Base-by-base conservation (phyloP, 768 basidiomycete species). In the Coprinellus micaceus region DNA sequence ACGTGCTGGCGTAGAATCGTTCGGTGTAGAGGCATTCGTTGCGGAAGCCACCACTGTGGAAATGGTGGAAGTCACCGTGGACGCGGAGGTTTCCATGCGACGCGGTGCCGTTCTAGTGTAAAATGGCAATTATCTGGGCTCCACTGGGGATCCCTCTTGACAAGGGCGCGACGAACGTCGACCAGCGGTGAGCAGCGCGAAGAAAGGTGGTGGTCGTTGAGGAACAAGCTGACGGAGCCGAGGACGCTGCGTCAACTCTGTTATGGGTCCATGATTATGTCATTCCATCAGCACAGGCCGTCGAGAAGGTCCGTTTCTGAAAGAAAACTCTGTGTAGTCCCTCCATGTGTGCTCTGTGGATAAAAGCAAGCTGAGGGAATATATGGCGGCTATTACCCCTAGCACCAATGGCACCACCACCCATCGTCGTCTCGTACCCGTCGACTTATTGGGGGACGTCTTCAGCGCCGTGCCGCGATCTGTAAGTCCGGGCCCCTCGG, bases 1-100 rank as follows among this genome's bases (percentile, higher is more conserved):
- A 49, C 60, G 65, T 30, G 60, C 57, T 47, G 65, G 61, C n/a
- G 58, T 58, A 33, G n/a, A 15, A n/a, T 50, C 28, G 26, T 33
- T 50, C 48, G 48, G 48, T 30, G 30, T 12, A 50, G 48, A 22
- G 30, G 33, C n/a, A 50, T 50, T 50, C 30, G 48, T 50, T 22
- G 26, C 13, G 48, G 48, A 50, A 50, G 48, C 17, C 9, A 50
- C 48, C 28, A 50, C n/a, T 22, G 48, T 12, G 21, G 48, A 50
- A 50, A 50, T 29, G 48, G 48, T 50, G 48, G 48, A 50, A 50
- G 46, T 17, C 15, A 22, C 43, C 43, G 22, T 21, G 15, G 46
- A 11, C 45, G 45, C 48, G n/a, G 48, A 50, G 2, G 48, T 50
- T 50, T 50, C 48, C 48, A 50, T 50, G 48, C 48, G 48, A 50